Evolutionary conservation across 2,329 filamentous ascomycete genomes (phyloP).

Genomic region (Penicillium digitatum): DNA sequence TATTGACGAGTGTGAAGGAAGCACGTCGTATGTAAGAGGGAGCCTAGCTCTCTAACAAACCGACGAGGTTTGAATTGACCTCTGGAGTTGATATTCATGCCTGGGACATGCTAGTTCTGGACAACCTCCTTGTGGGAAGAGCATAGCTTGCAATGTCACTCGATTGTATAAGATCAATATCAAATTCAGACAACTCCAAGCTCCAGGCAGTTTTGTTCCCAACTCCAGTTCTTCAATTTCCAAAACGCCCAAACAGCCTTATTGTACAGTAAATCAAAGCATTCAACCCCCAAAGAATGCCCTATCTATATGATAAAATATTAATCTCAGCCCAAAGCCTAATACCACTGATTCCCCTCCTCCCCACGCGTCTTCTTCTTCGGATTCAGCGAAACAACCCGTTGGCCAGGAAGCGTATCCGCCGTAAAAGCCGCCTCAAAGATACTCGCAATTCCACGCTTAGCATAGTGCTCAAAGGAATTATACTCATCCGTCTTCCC

Average conservation of each 20-base stretch:
- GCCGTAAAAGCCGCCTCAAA: constrained; percentile 57
- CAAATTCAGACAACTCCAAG: neutral
- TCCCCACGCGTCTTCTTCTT: constrained; percentile 53
- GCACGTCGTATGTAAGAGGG: neutral
- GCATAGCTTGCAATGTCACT: neutral
- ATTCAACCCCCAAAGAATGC: neutral
- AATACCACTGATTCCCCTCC: constrained; percentile 58
- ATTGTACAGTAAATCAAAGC: neutral
- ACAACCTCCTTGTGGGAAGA: neutral
- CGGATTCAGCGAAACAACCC: constrained; percentile 58
- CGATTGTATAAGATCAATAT: neutral
- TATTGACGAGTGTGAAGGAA: neutral
- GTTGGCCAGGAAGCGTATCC: constrained; percentile 54
- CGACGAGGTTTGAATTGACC: neutral
- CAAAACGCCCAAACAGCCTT: neutral
- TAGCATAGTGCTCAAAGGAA: constrained; percentile 52
- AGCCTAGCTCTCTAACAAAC: neutral
- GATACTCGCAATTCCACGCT: constrained; percentile 54
- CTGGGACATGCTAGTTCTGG: neutral
- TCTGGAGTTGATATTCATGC: neutral
- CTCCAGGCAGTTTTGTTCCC: neutral
- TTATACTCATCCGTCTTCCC: constrained; percentile 48
- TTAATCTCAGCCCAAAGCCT: constrained; percentile 14
- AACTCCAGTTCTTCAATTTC: neutral
- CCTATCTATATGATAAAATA: neutral